phyloP scores from a whole-genome alignment of 768 basidiomycete genomes.

The Mrakia frigida region DNA sequence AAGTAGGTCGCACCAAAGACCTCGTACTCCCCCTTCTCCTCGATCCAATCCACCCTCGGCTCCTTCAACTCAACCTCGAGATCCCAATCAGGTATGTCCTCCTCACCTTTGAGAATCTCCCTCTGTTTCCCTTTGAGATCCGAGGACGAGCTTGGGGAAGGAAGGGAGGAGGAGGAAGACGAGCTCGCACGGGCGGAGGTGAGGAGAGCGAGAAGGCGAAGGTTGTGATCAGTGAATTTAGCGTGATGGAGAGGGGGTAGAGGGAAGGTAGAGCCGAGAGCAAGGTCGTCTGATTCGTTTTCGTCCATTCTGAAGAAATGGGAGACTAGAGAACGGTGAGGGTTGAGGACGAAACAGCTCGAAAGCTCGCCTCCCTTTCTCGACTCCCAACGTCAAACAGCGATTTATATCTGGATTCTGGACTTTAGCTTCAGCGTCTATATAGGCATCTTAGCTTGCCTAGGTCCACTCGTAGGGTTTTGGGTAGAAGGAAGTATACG shows the following conservation, averaged over 20 bases:
- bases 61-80: slow-evolving; percentile 66
- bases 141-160: neutral
- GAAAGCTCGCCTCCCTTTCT: too few species aligned
- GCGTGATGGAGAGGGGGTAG: slow-evolving; percentile 80
- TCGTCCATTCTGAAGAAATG: neutral
- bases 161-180: slow-evolving; percentile 50
- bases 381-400: too few species aligned
- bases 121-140: slow-evolving; percentile 52
- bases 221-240: slow-evolving; percentile 68
- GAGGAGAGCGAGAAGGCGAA: slow-evolving; percentile 61
- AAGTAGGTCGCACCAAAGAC: slow-evolving; percentile 87
- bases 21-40: slow-evolving; percentile 69
- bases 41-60: slow-evolving; percentile 83
- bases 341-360: neutral
- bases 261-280: slow-evolving; percentile 57
- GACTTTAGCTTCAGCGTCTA: too few species aligned
- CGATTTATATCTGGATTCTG: too few species aligned
- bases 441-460: too few species aligned
- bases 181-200: slow-evolving; percentile 46
- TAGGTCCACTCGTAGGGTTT: too few species aligned
- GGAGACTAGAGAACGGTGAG: neutral
- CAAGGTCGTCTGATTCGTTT: neutral
- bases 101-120: slow-evolving; percentile 62
- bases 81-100: slow-evolving; percentile 71
- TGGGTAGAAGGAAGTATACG: too few species aligned